Conservation (phyloP, 2,329 filamentous ascomycete genomes). For the Colletotrichum kahawae region DNA sequence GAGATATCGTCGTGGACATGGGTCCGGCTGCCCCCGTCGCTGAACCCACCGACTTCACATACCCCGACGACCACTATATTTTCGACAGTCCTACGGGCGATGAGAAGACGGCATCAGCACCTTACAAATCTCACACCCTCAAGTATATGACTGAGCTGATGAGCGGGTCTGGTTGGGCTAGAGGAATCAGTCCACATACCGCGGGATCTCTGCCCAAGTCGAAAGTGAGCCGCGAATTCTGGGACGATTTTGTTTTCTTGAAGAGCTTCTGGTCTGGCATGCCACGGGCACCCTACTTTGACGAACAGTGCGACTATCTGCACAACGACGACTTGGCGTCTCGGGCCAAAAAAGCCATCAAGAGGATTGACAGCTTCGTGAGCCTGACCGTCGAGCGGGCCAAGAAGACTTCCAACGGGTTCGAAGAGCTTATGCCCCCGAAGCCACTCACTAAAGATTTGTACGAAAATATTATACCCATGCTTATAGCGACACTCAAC, state of each 20-base stretch:
- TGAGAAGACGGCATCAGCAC: neutral
- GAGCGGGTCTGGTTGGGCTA: neutral
- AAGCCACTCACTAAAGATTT: neutral
- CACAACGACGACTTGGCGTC: neutral
- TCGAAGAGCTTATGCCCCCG: neutral
- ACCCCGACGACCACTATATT: slow-evolving; percentile 5
- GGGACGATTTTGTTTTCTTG: neutral
- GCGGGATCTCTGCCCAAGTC: neutral
- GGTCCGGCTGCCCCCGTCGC: neutral
- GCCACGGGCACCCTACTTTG: neutral
- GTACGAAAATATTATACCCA: neutral
- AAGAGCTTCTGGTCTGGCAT: neutral
- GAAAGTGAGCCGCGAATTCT: neutral
- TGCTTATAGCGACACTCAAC: neutral
- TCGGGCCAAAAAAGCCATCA: neutral
- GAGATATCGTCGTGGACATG: neutral
- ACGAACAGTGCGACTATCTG: slow-evolving; percentile 3
- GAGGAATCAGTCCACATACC: neutral
- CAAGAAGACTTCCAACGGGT: neutral
- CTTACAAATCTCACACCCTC: neutral
- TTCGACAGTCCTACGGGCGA: neutral
- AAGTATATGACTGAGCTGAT: slow-evolving; percentile 8
- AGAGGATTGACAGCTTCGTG: neutral
- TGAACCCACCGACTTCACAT: neutral
- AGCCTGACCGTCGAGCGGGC: neutral